phyloP scores from a whole-genome alignment of 2,329 filamentous ascomycete genomes.

The Chaetomium olivaceum region DNA sequence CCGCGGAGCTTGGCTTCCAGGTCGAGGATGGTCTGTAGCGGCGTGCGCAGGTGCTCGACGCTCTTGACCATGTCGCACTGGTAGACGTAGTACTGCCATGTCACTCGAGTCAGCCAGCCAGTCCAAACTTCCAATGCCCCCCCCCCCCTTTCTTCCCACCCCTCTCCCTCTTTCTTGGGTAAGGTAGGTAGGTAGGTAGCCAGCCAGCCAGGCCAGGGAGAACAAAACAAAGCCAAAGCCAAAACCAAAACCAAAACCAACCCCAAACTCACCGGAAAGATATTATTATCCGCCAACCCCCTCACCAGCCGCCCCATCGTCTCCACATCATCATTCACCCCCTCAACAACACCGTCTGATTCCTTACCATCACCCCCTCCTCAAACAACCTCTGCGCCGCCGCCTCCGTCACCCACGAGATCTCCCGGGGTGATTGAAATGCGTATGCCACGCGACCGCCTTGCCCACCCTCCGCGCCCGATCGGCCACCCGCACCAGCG shows the following conservation, averaged over 20 bases:
- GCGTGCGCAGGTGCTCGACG: slow-evolving; percentile 63
- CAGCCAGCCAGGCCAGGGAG: no score
- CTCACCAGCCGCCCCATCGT: slow-evolving; percentile 58
- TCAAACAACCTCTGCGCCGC: slow-evolving; percentile 54
- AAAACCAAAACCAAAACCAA: no score
- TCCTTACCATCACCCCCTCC: slow-evolving; percentile 56
- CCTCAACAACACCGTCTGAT: slow-evolving; percentile 60
- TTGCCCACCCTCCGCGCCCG: slow-evolving; percentile 56
- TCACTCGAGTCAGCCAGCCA: not conserved
- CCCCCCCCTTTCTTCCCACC: no score
- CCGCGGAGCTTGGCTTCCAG: slow-evolving; percentile 60
- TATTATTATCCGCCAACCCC: slow-evolving; percentile 55
- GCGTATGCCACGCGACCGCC: slow-evolving; percentile 62
- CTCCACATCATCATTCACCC: slow-evolving; percentile 56
- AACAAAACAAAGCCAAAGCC: no score
- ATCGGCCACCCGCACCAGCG: slow-evolving; percentile 53
- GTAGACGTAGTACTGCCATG: slow-evolving; percentile 62
- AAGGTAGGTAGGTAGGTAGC: not conserved
- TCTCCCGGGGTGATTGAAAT: slow-evolving; percentile 65
- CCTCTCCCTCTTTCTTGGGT: no score
- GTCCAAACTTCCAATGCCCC: not conserved
- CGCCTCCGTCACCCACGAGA: slow-evolving; percentile 58
- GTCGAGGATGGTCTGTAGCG: slow-evolving; percentile 58
- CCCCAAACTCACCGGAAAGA: slow-evolving; percentile 56
- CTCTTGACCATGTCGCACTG: slow-evolving; percentile 63